Conservation (phyloP, 2,329 filamentous ascomycete genomes). For the Balansia obtecta region DNA sequence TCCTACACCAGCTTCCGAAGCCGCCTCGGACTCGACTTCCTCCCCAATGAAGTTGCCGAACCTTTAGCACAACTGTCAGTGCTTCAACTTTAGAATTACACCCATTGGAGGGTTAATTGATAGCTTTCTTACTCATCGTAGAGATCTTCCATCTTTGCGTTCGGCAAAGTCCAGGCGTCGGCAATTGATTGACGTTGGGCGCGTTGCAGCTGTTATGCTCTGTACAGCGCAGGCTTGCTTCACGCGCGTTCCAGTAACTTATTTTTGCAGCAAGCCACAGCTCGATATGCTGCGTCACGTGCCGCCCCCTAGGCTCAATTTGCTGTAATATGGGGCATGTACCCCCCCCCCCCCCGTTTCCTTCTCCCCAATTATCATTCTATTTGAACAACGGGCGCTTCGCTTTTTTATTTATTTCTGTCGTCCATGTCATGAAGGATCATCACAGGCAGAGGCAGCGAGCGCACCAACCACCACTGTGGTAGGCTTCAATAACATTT, state of each 20-base stretch:
- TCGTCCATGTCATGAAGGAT: too few species aligned
- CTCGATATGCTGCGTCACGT: slow-evolving; percentile 9
- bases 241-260: slow-evolving; percentile 3
- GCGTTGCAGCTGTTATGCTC: slow-evolving; percentile 3
- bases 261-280: slow-evolving; percentile 10
- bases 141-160: slow-evolving; percentile 69
- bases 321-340: too few species aligned
- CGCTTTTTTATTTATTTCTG: too few species aligned
- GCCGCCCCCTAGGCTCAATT: neutral
- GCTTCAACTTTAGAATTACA: neutral
- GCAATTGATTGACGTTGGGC: slow-evolving; percentile 12
- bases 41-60: slow-evolving; percentile 99
- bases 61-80: slow-evolving; percentile 31
- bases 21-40: slow-evolving; percentile 71
- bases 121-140: slow-evolving; percentile 70
- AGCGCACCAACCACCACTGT: too few species aligned
- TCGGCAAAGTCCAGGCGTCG: slow-evolving; percentile 7
- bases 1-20: slow-evolving; percentile 65
- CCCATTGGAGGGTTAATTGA: neutral
- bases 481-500: too few species aligned
- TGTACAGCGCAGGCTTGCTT: neutral
- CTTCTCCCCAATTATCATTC: too few species aligned
- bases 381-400: too few species aligned
- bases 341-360: too few species aligned
- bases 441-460: too few species aligned